Evolutionary conservation across 75 land plant species (phyloP).

Genomic region (Pseudotsuga menziesii): DNA sequence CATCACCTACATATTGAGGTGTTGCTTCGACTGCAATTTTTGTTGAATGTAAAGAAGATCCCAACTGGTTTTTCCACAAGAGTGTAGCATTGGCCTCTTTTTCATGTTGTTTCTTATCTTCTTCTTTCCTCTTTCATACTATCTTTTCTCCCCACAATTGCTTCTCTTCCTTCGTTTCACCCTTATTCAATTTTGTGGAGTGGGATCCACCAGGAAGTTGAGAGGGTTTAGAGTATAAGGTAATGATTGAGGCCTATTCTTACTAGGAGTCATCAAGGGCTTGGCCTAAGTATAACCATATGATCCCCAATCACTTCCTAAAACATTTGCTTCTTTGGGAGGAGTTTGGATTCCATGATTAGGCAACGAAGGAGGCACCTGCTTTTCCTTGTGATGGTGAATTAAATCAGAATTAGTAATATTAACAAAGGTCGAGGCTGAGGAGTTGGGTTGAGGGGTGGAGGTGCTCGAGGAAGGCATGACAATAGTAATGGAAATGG

Average conservation of each 20-base stretch:
- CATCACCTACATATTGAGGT: slow-evolving; percentile 35
- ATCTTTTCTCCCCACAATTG: slow-evolving; percentile 53
- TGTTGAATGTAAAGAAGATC: background rate
- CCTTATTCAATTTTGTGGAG: slow-evolving; percentile 14
- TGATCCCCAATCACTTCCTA: background rate
- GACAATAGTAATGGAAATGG: slow-evolving; percentile 7
- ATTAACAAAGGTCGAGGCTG: background rate
- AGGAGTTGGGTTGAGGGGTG: slow-evolving; percentile 2
- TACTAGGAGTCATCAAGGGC: slow-evolving; percentile 8
- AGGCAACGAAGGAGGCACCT: background rate
- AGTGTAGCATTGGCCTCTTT: slow-evolving; percentile 33
- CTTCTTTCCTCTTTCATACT: slow-evolving; percentile 67
- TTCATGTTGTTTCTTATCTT: slow-evolving; percentile 32
- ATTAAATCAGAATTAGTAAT: slow-evolving; percentile 5
- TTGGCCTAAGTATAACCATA: background rate
- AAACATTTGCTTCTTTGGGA: background rate
- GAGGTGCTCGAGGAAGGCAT: slow-evolving; percentile 11
- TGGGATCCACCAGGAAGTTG: background rate
- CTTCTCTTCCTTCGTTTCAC: slow-evolving; percentile 60
- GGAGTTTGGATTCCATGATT: background rate
- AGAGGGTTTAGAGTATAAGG: background rate
- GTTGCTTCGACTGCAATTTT: background rate
- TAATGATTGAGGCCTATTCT: background rate
- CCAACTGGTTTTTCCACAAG: slow-evolving; percentile 33
- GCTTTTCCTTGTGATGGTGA: slow-evolving; percentile 6